Percentiles rank a stretch among this genome's conserved stretches.
Conservation (phyloP, 345 rosid species). For the Erodium maritimum region DNA sequence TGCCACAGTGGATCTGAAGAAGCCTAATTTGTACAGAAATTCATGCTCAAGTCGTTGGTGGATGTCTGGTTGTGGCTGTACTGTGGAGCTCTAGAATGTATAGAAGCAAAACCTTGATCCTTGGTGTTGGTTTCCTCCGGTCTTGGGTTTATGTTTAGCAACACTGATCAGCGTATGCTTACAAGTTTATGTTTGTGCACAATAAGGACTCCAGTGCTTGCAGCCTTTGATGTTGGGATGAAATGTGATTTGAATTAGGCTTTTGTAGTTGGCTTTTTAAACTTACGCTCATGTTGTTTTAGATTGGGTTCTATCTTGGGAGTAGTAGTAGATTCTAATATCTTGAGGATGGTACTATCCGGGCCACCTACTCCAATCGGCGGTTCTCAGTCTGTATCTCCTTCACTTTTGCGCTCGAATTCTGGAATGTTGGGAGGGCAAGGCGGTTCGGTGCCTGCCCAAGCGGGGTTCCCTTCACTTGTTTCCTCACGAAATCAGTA, state of each 20-base stretch:
- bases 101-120: constrained; percentile 21
- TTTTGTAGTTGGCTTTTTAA: constrained; percentile 17
- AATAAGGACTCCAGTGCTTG: constrained; percentile 24
- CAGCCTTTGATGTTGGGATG: constrained; percentile 24
- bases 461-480: constrained; percentile 51
- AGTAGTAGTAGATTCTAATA: constrained; percentile 16
- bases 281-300: constrained; percentile 26
- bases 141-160: constrained; percentile 24
- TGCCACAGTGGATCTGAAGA: constrained; percentile 23
- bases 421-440: constrained; percentile 66
- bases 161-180: constrained; percentile 22
- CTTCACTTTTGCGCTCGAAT: constrained; percentile 61
- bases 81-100: constrained; percentile 29
- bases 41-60: constrained; percentile 23
- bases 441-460: constrained; percentile 65
- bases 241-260: constrained; percentile 20
- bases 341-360: constrained; percentile 57
- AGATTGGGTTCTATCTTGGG: constrained; percentile 9
- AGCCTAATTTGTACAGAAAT: constrained; percentile 18
- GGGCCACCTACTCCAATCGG: constrained; percentile 76
- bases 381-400: constrained; percentile 54
- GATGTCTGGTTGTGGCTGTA: constrained; percentile 18
- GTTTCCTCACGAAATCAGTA: constrained; percentile 64
- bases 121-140: constrained; percentile 19
- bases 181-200: constrained; percentile 18